phyloP scores from a whole-genome alignment of 2,329 filamentous ascomycete species.

The Thermothelomyces thermophilus region DNA sequence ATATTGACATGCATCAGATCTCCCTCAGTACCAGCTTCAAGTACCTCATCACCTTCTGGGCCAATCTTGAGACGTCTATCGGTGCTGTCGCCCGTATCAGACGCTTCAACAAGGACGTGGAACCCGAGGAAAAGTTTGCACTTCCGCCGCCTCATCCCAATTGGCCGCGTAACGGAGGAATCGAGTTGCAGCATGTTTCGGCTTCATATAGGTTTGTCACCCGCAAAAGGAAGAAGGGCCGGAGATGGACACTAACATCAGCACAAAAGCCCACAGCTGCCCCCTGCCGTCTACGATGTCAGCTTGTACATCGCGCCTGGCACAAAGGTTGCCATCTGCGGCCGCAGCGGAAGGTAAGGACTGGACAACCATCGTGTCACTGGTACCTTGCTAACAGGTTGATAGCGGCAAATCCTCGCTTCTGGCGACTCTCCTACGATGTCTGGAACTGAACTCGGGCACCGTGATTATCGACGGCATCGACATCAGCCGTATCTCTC shows the following conservation, averaged over 20 bases:
- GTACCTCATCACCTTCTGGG: constrained; percentile 13
- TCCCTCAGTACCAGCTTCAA: constrained; percentile 13
- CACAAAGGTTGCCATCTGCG: constrained; percentile 9
- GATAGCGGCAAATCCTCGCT: constrained; percentile 14
- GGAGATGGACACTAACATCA: neutral
- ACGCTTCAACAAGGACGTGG: constrained; percentile 7
- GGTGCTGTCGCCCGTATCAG: constrained; percentile 13
- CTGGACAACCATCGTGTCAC: neutral
- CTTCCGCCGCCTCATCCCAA: neutral
- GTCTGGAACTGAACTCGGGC: constrained; percentile 11
- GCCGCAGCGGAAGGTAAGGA: constrained; percentile 7
- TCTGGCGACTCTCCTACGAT: constrained; percentile 7
- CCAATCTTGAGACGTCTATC: constrained; percentile 12
- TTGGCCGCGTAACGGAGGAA: constrained; percentile 4
- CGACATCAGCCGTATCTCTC: constrained; percentile 9
- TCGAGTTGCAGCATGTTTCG: constrained; percentile 3
- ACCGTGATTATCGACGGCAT: constrained; percentile 12
- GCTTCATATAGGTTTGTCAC: constrained; percentile 3
- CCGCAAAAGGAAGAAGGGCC: too few species aligned
- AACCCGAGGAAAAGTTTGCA: neutral
- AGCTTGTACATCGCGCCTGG: constrained; percentile 4
- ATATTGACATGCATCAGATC: neutral
- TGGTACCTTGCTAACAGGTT: neutral
- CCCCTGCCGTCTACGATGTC: constrained; percentile 2
- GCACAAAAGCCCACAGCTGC: neutral